Evolutionary conservation across 768 basidiomycete genomes (phyloP), one percentile per base, ranked within the genome.

Genomic region (Suillus decipiens): DNA sequence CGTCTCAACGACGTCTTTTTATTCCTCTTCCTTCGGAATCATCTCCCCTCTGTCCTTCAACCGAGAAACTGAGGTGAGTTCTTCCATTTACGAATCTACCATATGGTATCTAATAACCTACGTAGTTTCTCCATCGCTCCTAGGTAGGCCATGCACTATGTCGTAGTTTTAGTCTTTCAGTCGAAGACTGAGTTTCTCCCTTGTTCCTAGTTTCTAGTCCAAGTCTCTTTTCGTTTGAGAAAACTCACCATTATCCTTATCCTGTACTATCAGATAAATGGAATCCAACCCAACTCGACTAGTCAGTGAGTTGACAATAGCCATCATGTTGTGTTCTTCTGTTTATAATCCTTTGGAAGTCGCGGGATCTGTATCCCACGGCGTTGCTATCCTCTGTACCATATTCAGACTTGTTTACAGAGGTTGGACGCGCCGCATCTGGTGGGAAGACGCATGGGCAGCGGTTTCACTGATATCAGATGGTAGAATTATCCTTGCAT

Each of bases 371-470:
- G 65, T 66, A 39, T 67, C 72, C 47, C 72, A 74, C 31, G 12
- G 66, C 5, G 53, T 65, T 15, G 69, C 72, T 5, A 66, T 74
- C 59, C 33, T 65, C n/a, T 62, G 48, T 2, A 71, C 71, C 12
- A 11, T 69, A 36, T 73, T 74, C 47, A 64, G 72, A 43, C 61
- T 71, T 43, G 66, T 64, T 61, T 74, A 68, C 36, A 57, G 64
- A 54, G 70, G 63, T 69, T 48, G 62, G 50, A 67, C 47, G 22
- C 51, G 34, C 6, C 71, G 53, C 6, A 33, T 72, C 56, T 70
- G 70, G 71, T 73, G 72, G 68, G 71, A 73, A 28, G 73, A 73
- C 41, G 67, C 56, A 5, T 69, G 66, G 65, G 71, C 68, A 2
- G 33, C 9, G 14, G 12, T 69, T 2, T 72, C 71, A 5, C 50